Conservation (phyloP, 176 grass and related monocot genomes). For the Eleusine coracana region DNA sequence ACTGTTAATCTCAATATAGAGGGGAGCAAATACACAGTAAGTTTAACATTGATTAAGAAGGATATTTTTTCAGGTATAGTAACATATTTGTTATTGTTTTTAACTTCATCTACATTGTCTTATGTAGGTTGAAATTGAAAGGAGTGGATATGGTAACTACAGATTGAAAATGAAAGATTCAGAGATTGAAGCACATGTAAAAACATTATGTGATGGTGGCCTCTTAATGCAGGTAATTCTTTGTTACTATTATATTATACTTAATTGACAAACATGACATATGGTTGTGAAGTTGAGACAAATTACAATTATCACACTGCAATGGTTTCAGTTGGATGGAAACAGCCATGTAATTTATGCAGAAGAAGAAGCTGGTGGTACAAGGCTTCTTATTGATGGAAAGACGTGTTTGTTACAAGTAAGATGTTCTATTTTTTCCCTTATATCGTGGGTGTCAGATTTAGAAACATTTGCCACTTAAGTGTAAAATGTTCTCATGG, state of each 20-base stretch:
- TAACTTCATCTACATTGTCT: slow-evolving; percentile 30
- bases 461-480: neutral
- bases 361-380: slow-evolving; percentile 93
- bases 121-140: slow-evolving; percentile 75
- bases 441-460: neutral
- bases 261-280: slow-evolving; percentile 5
- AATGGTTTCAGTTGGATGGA: slow-evolving; percentile 76
- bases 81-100: slow-evolving; percentile 17
- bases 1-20: slow-evolving; percentile 90
- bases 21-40: slow-evolving; percentile 94
- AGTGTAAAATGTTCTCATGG: neutral
- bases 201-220: slow-evolving; percentile 86
- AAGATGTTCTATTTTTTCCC: slow-evolving; percentile 23
- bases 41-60: slow-evolving; percentile 29
- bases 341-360: slow-evolving; percentile 99
- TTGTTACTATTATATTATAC: slow-evolving; percentile 21
- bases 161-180: slow-evolving; percentile 79
- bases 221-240: slow-evolving; percentile 88
- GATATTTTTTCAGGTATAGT: neutral
- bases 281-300: slow-evolving; percentile 12
- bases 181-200: slow-evolving; percentile 79
- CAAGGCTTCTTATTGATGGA: slow-evolving; percentile 93
- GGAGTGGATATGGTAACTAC: slow-evolving; percentile 79
- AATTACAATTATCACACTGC: slow-evolving; percentile 30
- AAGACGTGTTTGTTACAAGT: slow-evolving; percentile 93